Percentiles rank a stretch among this genome's conserved stretches.
These are phyloP conservation scores for Lentinula sp. DNA, from an alignment of 768 basidiomycete genomes.

Conservation along the genomic window DNA sequence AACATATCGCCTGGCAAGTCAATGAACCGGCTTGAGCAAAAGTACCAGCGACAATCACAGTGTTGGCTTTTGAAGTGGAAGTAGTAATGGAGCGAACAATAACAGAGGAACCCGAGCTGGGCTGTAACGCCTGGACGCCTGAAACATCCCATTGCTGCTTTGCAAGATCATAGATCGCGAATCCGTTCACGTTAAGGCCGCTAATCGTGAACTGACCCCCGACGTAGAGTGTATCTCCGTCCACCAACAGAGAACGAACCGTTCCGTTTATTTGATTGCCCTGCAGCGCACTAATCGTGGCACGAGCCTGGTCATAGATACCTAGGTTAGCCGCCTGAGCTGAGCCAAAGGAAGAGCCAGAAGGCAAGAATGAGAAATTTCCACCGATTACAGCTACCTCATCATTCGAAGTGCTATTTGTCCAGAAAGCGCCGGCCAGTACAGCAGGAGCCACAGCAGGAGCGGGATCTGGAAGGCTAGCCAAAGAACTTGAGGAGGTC, in stretches of 20 bases:
- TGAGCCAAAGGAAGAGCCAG: constrained; percentile 25
- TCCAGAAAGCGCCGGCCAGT: constrained; percentile 86
- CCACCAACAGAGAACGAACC: constrained; percentile 71
- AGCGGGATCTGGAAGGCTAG: constrained; percentile 49
- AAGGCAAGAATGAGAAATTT: constrained; percentile 65
- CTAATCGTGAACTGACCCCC: constrained; percentile 78
- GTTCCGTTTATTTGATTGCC: constrained; percentile 68
- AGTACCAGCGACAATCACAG: constrained; percentile 80
- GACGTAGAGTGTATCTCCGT: constrained; percentile 64
- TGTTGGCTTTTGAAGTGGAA: constrained; percentile 51
- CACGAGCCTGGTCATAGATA: constrained; percentile 57
- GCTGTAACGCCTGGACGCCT: constrained; percentile 55
- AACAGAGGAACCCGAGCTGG: constrained; percentile 43
- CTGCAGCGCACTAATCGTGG: constrained; percentile 43
- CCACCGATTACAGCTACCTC: constrained; percentile 82
- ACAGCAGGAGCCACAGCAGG: constrained; percentile 72
- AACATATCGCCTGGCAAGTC: constrained; percentile 72
- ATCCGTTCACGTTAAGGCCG: constrained; percentile 53
- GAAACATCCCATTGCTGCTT: constrained; percentile 55
- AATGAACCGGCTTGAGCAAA: constrained; percentile 76
- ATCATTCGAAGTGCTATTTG: constrained; percentile 58
- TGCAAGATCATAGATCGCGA: constrained; percentile 77
- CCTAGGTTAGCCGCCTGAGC: constrained; percentile 50
- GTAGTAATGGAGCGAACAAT: constrained; percentile 68
- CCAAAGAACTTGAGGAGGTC: constrained; percentile 30